Base-by-base conservation (phyloP, 225 moss, liverwort and hornwort genomes). In the Pleurozium schreberi region DNA sequence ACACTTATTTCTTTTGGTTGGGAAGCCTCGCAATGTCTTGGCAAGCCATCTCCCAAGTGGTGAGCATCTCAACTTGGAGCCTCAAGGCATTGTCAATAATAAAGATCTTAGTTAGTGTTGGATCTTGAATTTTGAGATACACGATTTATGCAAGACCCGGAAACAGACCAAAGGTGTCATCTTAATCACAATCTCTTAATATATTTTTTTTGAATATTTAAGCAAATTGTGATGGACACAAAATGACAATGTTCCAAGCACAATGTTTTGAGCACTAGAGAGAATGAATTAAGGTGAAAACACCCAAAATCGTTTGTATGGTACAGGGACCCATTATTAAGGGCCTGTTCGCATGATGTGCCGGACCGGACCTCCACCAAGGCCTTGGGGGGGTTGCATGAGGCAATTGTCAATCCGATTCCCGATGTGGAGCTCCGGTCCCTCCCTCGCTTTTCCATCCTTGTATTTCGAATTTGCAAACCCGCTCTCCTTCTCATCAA, bases 141-240 rank as follows among this genome's bases (percentile, higher is more conserved):
- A n/a, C 11, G n/a, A 4, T n/a, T n/a, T 23, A n/a, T n/a, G 6
- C 0, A 0, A 0, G 0, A 25, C 7, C 4, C 2, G 6, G 3
- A 42, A 42, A 42, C 8, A 8, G 4, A 14, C 42, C 3, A 8
- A 1, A 42, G 25, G 8, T 69, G 7, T 26, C 1, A 1, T 42
- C 14, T n/a, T 68, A 12, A 6, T 22, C n/a, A 68, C 22, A 68
- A 12, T 21, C 47, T 30, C 4, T 6, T 26, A 47, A 42, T 22
- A 53, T 15, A 45, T 22, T 45, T 16, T 27, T 71, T 71, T n/a
- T n/a, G n/a, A n/a, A 26, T 28, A 30, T 30, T 16, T 10, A 19
- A 30, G 30, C 47, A 31, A 12, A 30, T 30, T 75, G 6, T 30
- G 6, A 31, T 47, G 4, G 30, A 47, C 4, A 47, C 18, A 31